Conservation (phyloP, 2,329 filamentous ascomycete genomes). For the Chaetomium sp. region DNA sequence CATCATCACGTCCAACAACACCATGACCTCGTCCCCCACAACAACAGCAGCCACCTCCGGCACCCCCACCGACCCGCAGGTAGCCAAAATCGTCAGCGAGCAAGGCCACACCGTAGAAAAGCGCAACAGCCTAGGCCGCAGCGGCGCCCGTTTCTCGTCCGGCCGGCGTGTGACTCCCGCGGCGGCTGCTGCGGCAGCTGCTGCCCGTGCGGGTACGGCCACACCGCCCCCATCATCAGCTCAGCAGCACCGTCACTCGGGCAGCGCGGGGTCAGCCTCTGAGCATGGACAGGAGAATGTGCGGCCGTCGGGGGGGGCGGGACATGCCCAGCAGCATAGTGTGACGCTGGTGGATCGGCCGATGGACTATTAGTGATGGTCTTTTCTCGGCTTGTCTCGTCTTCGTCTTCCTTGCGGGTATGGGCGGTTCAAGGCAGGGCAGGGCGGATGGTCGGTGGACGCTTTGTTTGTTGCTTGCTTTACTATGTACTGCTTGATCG, state of each 20-base stretch:
- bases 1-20: neutral
- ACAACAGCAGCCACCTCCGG: conserved; percentile 3
- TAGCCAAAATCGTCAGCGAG: conserved; percentile 17
- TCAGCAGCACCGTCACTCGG: conserved; percentile 6
- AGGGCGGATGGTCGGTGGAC: neutral
- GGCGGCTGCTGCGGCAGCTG: conserved; percentile 9
- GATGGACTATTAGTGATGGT: conserved; percentile 59
- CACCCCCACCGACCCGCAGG: conserved; percentile 16
- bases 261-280: neutral
- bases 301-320: conserved; percentile 10
- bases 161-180: conserved; percentile 42
- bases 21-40: neutral
- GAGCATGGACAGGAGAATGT: conserved; percentile 18
- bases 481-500: no score
- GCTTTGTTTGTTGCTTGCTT: no score
- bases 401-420: neutral
- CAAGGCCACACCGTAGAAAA: conserved; percentile 43
- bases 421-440: neutral
- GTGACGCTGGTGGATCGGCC: conserved; percentile 68
- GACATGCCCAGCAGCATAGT: conserved; percentile 33
- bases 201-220: conserved; percentile 3
- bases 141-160: conserved; percentile 43
- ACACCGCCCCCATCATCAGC: conserved; percentile 21
- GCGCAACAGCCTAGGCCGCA: conserved; percentile 57
- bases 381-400: neutral